Percentiles rank a stretch among this genome's conserved stretches.
phyloP scores from a whole-genome alignment of 345 rosid genomes.

The Physaria fendleri region DNA sequence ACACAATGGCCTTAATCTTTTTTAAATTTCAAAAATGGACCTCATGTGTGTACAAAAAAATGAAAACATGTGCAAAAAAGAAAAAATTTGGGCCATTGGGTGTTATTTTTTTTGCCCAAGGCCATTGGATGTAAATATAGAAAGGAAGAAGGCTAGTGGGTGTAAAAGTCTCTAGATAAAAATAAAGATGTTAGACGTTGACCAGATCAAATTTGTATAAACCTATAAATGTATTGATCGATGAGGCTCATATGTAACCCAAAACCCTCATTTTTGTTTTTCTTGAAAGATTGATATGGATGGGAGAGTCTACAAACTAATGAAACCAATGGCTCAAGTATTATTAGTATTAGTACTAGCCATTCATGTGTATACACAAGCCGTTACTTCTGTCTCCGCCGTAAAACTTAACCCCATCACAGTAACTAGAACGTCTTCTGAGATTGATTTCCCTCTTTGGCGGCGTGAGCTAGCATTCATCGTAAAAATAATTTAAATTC shows the following conservation, averaged over 20 bases:
- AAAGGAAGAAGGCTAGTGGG: too few species aligned
- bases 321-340: background rate
- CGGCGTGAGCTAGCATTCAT: constrained; percentile 21
- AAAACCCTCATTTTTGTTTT: background rate
- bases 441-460: background rate
- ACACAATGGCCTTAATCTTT: too few species aligned
- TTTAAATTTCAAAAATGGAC: too few species aligned
- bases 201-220: background rate
- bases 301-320: background rate
- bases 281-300: background rate
- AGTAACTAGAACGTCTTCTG: background rate
- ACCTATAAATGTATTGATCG: background rate
- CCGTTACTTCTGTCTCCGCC: background rate
- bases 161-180: too few species aligned
- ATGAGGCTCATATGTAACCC: background rate
- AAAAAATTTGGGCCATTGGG: too few species aligned
- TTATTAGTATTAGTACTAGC: constrained; percentile 3
- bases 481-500: too few species aligned
- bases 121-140: too few species aligned
- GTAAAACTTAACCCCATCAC: too few species aligned
- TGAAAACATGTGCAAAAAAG: too few species aligned
- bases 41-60: too few species aligned
- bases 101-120: too few species aligned
- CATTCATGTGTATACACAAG: constrained; percentile 8
- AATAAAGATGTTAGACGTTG: background rate